phyloP scores from a whole-genome alignment of 805 yeast species.

The Candida insectorum region DNA sequence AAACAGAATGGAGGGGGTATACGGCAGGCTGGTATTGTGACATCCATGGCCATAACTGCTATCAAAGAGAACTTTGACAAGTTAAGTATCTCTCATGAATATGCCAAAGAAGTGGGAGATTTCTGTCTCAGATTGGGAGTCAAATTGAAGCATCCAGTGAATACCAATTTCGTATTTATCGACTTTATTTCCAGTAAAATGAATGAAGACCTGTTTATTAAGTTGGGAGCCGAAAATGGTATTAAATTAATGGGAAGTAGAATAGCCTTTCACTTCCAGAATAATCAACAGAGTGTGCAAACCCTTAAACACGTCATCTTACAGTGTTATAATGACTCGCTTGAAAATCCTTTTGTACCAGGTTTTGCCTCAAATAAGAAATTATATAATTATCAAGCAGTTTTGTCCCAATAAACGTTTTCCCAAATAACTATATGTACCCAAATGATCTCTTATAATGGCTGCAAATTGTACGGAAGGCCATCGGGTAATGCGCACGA shows the following conservation, averaged over 20 bases:
- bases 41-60: constrained; percentile 40
- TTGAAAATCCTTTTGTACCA: constrained; percentile 47
- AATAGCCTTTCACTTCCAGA: constrained; percentile 37
- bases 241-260: constrained; percentile 62
- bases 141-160: constrained; percentile 32
- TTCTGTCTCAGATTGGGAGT: constrained; percentile 28
- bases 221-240: constrained; percentile 52
- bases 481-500: no score
- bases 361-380: constrained; percentile 16
- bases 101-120: constrained; percentile 32
- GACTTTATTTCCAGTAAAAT: constrained; percentile 30
- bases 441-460: no score
- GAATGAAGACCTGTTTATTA: constrained; percentile 21
- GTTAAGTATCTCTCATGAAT: constrained; percentile 28
- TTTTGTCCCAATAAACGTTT: no score
- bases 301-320: constrained; percentile 45
- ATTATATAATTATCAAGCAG: constrained; percentile 21
- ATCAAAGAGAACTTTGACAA: constrained; percentile 37
- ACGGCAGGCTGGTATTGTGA: constrained; percentile 39
- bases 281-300: constrained; percentile 27
- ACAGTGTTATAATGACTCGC: constrained; percentile 57
- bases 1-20: constrained; percentile 46
- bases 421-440: no score
- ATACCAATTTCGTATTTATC: constrained; percentile 40
- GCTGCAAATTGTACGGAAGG: no score